These are phyloP conservation scores for Aspergillus avenaceus DNA, from an alignment of 495 filamentous ascomycete species.

Conservation along the genomic window DNA sequence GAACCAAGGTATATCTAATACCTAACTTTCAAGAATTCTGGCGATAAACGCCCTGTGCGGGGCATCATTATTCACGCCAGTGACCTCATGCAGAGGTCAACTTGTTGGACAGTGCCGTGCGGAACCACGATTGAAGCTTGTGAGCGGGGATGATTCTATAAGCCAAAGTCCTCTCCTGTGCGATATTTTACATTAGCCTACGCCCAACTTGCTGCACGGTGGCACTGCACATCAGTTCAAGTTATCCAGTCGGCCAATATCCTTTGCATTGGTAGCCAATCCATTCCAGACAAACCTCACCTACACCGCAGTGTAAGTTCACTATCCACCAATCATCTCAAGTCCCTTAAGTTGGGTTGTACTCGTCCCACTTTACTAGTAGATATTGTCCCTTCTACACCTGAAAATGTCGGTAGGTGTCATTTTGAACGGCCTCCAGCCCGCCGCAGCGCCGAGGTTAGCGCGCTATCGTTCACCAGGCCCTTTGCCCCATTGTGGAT, in stretches of 20 bases:
- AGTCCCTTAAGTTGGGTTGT: background rate
- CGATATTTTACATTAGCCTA: background rate
- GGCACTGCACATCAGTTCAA: background rate
- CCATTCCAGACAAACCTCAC: background rate
- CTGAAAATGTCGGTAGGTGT: background rate
- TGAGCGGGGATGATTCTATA: background rate
- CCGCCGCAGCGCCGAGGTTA: background rate
- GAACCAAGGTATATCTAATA: background rate
- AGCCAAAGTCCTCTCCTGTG: background rate
- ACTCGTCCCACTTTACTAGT: background rate
- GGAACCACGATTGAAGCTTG: background rate
- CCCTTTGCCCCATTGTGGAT: conserved; percentile 1
- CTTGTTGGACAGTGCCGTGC: conserved; percentile 7
- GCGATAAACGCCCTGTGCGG: background rate
- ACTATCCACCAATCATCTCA: background rate
- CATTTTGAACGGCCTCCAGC: background rate
- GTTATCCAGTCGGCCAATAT: background rate
- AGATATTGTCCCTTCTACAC: background rate
- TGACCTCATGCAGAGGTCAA: conserved; percentile 1
- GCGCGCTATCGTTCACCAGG: background rate
- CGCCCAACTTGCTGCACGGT: background rate
- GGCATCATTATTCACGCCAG: background rate
- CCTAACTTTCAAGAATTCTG: background rate
- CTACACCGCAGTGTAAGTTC: background rate
- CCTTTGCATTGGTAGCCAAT: background rate